These are phyloP conservation scores for Canna indica DNA, from an alignment of 176 grass and related monocot genomes.

Conservation along the genomic window DNA sequence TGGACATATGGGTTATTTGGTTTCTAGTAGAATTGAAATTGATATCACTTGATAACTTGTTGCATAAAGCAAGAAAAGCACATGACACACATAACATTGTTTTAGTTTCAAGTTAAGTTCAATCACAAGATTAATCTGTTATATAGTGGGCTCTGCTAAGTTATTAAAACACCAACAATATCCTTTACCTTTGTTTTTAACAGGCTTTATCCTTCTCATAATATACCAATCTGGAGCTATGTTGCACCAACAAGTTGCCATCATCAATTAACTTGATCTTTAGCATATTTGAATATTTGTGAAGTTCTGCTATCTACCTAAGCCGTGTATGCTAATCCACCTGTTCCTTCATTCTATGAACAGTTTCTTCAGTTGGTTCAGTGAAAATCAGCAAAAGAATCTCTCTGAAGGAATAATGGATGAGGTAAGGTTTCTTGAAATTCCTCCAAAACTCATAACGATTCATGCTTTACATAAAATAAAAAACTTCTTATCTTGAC, in stretches of 20 bases:
- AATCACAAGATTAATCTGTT: no score
- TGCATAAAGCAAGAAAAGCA: no score
- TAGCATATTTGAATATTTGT: no score
- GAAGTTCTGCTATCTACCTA: not conserved
- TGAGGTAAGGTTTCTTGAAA: constrained; percentile 15
- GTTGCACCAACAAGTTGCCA: not conserved
- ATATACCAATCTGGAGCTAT: not conserved
- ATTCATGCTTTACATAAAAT: not conserved
- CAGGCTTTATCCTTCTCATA: not conserved
- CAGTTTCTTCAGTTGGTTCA: constrained; percentile 33
- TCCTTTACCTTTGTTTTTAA: not conserved
- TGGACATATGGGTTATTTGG: no score
- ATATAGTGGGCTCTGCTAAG: not conserved
- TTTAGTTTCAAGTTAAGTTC: no score
- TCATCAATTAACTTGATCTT: not conserved
- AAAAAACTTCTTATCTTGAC: not conserved
- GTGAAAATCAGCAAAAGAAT: constrained; percentile 20
- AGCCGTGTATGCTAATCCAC: not conserved
- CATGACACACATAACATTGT: no score
- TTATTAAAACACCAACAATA: not conserved
- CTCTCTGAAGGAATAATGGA: constrained; percentile 18
- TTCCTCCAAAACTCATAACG: not conserved
- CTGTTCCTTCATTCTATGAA: not conserved
- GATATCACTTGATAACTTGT: no score
- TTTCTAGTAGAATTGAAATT: no score